phyloP scores from a whole-genome alignment of 2,329 filamentous ascomycete genomes.

The Scytalidium sp. region DNA sequence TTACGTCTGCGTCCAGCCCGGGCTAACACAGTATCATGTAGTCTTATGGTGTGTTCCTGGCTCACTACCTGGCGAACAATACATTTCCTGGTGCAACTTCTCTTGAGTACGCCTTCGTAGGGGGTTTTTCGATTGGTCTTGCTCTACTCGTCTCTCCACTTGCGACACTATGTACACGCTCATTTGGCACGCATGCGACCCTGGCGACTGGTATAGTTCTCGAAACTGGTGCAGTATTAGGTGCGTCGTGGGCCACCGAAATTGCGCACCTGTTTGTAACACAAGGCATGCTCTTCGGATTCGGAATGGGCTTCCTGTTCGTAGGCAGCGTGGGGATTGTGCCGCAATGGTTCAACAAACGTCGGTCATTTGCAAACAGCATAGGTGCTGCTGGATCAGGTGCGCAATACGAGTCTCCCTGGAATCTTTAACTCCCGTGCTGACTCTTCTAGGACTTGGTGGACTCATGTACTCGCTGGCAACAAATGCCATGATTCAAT shows the following conservation, averaged over 20 bases:
- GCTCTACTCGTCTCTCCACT: constrained; percentile 68
- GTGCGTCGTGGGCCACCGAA: constrained; percentile 63
- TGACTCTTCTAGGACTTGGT: constrained; percentile 56
- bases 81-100: constrained; percentile 60
- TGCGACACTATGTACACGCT: constrained; percentile 40
- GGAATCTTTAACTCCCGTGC: constrained; percentile 31
- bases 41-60: constrained; percentile 72
- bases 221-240: constrained; percentile 62
- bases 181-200: constrained; percentile 60
- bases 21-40: no score
- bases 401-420: not conserved
- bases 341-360: constrained; percentile 59
- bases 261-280: constrained; percentile 76
- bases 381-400: constrained; percentile 60
- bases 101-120: constrained; percentile 75
- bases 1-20: no score
- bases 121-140: constrained; percentile 63
- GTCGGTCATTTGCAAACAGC: constrained; percentile 55
- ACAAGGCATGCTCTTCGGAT: constrained; percentile 74
- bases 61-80: constrained; percentile 67
- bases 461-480: constrained; percentile 56
- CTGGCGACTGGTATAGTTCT: constrained; percentile 64
- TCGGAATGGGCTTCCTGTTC: constrained; percentile 75
- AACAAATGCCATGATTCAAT: constrained; percentile 52
- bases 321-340: constrained; percentile 59